These are phyloP conservation scores for Echium plantagineum DNA, from an alignment of 257 asterid genomes.

Conservation along the genomic window DNA sequence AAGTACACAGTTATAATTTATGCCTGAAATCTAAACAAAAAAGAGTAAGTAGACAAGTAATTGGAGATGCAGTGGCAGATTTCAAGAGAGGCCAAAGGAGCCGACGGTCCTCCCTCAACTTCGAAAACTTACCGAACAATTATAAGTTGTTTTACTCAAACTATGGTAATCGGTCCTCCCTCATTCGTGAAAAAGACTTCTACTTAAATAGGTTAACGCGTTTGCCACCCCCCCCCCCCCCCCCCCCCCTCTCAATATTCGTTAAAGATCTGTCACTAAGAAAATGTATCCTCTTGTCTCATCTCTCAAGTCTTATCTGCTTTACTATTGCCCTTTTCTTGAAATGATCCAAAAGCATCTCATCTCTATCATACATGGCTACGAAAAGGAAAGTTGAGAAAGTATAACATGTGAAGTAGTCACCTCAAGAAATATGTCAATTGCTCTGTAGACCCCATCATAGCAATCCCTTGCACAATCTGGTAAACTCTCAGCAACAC, in stretches of 20 bases:
- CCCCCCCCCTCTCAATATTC: no score
- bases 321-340: neutral
- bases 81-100: no score
- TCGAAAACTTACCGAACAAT: no score
- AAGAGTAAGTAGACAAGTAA: neutral
- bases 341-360: neutral
- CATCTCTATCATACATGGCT: neutral
- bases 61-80: neutral
- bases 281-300: neutral
- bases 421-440: constrained; percentile 69
- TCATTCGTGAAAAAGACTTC: no score
- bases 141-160: no score
- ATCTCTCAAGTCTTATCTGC: neutral
- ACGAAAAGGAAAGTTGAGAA: neutral
- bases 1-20: neutral
- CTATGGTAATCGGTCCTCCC: no score
- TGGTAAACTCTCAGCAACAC: constrained; percentile 70
- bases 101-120: no score
- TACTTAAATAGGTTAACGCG: no score
- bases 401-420: constrained; percentile 1
- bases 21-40: neutral
- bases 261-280: neutral
- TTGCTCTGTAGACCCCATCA: constrained; percentile 69
- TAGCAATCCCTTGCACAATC: constrained; percentile 63
- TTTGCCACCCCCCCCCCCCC: no score